Conservation (phyloP, 1,139 yeast species). For the Pichia inconspicua region DNA sequence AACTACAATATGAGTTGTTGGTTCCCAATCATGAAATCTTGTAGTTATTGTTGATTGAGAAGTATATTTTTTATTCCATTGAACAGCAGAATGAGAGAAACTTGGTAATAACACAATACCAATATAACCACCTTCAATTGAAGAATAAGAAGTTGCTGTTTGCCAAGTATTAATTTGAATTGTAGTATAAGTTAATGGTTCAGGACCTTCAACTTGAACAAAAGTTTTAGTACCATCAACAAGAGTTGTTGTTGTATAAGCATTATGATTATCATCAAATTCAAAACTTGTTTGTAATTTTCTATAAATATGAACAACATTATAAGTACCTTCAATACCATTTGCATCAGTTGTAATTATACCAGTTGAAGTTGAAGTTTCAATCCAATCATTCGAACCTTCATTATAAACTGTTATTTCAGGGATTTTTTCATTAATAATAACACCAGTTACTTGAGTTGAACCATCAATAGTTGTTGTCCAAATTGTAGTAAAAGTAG, state of each 20-base stretch:
- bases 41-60: background rate
- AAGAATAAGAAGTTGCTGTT: background rate
- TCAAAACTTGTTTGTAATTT: slow-evolving; percentile 3
- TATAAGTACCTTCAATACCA: background rate
- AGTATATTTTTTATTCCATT: slow-evolving; percentile 2
- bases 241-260: background rate
- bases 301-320: slow-evolving; percentile 3
- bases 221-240: background rate
- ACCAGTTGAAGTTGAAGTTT: background rate
- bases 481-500: slow-evolving; percentile 5
- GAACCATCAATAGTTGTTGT: slow-evolving; percentile 1
- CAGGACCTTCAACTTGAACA: slow-evolving; percentile 5
- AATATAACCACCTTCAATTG: background rate
- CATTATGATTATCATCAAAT: background rate
- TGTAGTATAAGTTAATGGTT: background rate
- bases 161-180: background rate
- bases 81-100: background rate
- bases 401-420: background rate
- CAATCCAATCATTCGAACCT: background rate
- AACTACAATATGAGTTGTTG: background rate
- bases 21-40: background rate
- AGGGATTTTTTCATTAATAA: slow-evolving; percentile 3
- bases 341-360: background rate
- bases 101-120: slow-evolving; percentile 3
- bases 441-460: slow-evolving; percentile 1